Evolutionary conservation across 2,329 filamentous ascomycete species (phyloP).

Genomic region (Hypoxylon rubiginosum): DNA sequence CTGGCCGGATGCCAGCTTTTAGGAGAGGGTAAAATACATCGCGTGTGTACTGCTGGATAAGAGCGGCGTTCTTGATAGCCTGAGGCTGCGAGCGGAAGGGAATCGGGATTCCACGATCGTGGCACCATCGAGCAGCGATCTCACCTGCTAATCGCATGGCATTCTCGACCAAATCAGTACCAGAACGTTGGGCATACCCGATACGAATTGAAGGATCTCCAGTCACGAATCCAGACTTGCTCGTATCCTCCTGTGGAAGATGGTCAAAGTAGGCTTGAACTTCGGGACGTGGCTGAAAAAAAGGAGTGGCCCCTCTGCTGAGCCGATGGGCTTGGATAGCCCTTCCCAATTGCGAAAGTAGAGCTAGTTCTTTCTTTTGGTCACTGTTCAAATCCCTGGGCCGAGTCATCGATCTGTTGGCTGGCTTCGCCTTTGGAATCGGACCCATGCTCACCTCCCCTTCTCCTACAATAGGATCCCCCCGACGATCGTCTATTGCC

Average conservation of each 20-base stretch:
- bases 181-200: conserved; percentile 48
- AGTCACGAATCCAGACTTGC: conserved; percentile 52
- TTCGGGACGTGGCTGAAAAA: conserved; percentile 59
- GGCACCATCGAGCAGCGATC: conserved; percentile 72
- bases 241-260: conserved; percentile 43
- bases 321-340: conserved; percentile 60
- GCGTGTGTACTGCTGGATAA: conserved; percentile 55
- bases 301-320: conserved; percentile 63
- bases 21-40: conserved; percentile 58
- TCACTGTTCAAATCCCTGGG: conserved; percentile 58
- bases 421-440: conserved; percentile 40
- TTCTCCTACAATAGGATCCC: conserved; percentile 45
- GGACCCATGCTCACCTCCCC: conserved; percentile 54
- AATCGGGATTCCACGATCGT: conserved; percentile 68
- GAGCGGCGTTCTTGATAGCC: conserved; percentile 54
- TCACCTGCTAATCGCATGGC: conserved; percentile 74
- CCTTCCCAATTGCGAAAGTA: conserved; percentile 63
- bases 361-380: conserved; percentile 62
- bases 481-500: conserved; percentile 56
- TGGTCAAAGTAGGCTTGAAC: conserved; percentile 60
- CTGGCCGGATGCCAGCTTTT: conserved; percentile 52
- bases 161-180: conserved; percentile 59
- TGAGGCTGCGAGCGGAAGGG: conserved; percentile 69
- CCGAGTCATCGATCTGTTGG: conserved; percentile 60
- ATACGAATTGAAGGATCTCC: conserved; percentile 67